phyloP scores from a whole-genome alignment of 352 stramenopile genomes.

The Globisporangium parvum region DNA sequence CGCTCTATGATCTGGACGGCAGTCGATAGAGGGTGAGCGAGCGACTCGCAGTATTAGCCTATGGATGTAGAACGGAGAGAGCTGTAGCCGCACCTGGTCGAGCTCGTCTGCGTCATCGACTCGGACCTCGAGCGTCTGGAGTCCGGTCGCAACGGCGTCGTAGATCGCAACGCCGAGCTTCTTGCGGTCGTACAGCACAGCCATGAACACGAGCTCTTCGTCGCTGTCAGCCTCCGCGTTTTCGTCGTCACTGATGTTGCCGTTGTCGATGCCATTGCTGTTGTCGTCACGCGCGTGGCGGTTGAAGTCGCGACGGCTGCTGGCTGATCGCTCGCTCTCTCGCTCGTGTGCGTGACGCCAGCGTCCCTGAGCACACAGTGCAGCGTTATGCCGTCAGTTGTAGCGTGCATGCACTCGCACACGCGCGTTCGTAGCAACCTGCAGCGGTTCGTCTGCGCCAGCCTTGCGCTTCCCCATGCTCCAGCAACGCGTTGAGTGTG shows the following conservation, averaged over 20 bases:
- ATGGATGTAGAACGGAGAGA: not conserved
- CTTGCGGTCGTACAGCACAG: constrained; percentile 58
- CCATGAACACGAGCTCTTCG: constrained; percentile 62
- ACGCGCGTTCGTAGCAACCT: not conserved
- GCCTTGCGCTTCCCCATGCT: constrained; percentile 15
- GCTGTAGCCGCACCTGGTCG: constrained; percentile 28
- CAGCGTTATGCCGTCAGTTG: not conserved
- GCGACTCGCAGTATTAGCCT: too few relatives aligned
- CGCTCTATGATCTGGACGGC: constrained; percentile 40
- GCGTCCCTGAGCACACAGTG: not conserved
- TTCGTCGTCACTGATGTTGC: not conserved
- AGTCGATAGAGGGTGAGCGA: not conserved
- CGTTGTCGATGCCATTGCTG: constrained; percentile 3
- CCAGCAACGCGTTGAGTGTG: not conserved
- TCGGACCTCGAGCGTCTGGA: constrained; percentile 57
- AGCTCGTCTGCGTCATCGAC: constrained; percentile 35
- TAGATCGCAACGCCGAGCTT: constrained; percentile 72
- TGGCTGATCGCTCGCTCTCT: not conserved
- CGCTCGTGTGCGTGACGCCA: not conserved
- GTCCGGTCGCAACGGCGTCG: constrained; percentile 50
- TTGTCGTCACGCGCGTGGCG: not conserved
- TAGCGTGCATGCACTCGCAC: constrained; percentile 3
- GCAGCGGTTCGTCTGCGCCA: not conserved
- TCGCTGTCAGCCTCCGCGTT: constrained; percentile 31
- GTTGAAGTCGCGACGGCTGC: not conserved